Conservation (phyloP, 2,329 filamentous ascomycete species). For the Neofusicoccum cordaticola region DNA sequence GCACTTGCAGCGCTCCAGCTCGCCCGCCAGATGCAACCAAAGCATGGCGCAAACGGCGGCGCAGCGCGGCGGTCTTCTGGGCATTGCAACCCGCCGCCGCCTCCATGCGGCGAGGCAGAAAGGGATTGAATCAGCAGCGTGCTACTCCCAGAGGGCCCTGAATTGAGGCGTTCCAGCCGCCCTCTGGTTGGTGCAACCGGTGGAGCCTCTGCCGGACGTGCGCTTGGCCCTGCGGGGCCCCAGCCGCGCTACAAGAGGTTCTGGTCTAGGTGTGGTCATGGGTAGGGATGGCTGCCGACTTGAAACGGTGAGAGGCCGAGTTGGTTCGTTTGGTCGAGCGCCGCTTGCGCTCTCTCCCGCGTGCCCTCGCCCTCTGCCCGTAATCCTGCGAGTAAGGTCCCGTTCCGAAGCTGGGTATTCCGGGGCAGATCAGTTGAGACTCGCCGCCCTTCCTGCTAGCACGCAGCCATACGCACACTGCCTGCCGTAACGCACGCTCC, state of each 20-base stretch:
- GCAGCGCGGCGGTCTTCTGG: background rate
- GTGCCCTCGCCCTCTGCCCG: background rate
- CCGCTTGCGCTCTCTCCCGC: conserved; percentile 9
- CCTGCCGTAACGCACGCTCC: conserved; percentile 5
- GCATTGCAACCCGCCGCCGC: background rate
- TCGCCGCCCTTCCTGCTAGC: background rate
- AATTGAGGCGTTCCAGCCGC: conserved; percentile 2
- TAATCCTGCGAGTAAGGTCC: background rate
- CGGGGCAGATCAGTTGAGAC: conserved; percentile 5
- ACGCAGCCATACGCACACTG: background rate
- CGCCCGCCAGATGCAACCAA: background rate
- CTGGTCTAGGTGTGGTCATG: background rate
- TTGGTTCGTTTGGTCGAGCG: background rate
- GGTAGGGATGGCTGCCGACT: conserved; percentile 5
- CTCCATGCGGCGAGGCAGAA: background rate
- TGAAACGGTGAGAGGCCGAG: background rate
- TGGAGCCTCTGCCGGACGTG: conserved; percentile 1
- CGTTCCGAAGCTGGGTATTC: background rate
- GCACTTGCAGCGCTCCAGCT: background rate
- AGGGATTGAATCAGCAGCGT: background rate
- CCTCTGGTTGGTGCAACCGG: conserved; percentile 6
- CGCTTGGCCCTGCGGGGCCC: conserved; percentile 3
- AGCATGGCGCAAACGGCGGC: conserved; percentile 2
- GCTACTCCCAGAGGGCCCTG: background rate
- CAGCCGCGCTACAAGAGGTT: conserved; percentile 2